These are phyloP conservation scores for Helenozyma baotianmanensis DNA, from an alignment of 805 yeast genomes.

Conservation along the genomic window DNA sequence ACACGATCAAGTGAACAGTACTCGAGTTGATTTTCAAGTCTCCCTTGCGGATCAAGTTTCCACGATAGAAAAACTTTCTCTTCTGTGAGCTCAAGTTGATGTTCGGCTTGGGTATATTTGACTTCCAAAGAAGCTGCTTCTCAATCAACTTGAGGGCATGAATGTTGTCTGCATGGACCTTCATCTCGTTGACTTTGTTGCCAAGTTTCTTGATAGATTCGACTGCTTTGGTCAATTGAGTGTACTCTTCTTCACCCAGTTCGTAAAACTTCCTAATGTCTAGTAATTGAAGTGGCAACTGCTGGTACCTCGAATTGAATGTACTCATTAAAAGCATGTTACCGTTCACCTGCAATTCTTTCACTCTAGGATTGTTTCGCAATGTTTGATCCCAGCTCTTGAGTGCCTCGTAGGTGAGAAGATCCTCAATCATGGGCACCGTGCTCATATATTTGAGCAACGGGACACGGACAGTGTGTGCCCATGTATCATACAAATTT, in stretches of 20 bases:
- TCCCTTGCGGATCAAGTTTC: conserved; percentile 55
- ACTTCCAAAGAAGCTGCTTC: conserved; percentile 51
- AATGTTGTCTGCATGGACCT: conserved; percentile 56
- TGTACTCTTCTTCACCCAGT: conserved; percentile 46
- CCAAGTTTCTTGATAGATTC: conserved; percentile 53
- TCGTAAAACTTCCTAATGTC: conserved; percentile 49
- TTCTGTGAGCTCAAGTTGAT: conserved; percentile 37
- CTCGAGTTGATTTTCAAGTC: conserved; percentile 60
- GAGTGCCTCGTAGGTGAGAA: conserved; percentile 48
- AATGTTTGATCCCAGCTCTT: conserved; percentile 56
- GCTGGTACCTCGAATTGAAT: conserved; percentile 40
- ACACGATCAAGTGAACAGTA: conserved; percentile 48
- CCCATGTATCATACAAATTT: conserved; percentile 62
- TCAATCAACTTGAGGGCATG: conserved; percentile 52
- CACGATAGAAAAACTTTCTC: conserved; percentile 55
- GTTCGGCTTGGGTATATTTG: conserved; percentile 40
- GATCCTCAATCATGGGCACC: conserved; percentile 56
- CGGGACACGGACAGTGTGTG: conserved; percentile 47
- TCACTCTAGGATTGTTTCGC: conserved; percentile 48
- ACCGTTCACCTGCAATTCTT: conserved; percentile 38
- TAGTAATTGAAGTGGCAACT: conserved; percentile 57
- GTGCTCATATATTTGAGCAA: conserved; percentile 57
- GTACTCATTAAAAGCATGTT: conserved; percentile 37
- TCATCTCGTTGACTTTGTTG: conserved; percentile 54
- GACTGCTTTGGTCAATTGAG: conserved; percentile 48